A percentile compares a stretch with the other conserved stretches of the same genome.
phyloP scores from a whole-genome alignment of 192 early-diverging fungal species.

The Gamsiella multidivaricata region DNA sequence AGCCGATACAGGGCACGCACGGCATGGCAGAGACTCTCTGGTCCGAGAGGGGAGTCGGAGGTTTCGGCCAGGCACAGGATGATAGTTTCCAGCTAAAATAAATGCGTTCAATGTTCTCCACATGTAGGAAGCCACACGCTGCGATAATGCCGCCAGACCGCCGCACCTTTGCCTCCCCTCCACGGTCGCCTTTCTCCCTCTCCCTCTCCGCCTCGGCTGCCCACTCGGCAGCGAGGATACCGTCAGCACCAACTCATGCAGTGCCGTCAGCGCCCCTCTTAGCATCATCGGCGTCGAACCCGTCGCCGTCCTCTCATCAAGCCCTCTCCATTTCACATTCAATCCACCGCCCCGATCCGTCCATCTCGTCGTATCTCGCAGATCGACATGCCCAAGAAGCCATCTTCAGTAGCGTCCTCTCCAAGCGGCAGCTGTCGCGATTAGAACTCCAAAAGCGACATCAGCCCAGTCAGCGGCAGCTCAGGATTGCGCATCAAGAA shows the following conservation, averaged over 20 bases:
- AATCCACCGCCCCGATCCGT: not conserved
- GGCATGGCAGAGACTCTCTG: no score
- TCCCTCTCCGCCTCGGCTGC: not conserved
- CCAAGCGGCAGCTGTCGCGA: not conserved
- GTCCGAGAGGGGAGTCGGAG: no score
- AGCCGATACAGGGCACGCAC: no score
- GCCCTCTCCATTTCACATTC: not conserved
- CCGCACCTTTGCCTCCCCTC: constrained; percentile 21
- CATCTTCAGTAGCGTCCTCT: constrained; percentile 5
- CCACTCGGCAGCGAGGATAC: not conserved
- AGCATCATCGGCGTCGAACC: not conserved
- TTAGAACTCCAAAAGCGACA: constrained; percentile 7
- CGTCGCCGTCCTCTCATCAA: not conserved
- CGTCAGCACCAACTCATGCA: not conserved
- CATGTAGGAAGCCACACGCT: not conserved
- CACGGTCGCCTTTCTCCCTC: constrained; percentile 7
- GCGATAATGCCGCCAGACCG: constrained; percentile 38
- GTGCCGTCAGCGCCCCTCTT: not conserved
- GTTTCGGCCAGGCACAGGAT: no score
- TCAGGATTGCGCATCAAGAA: constrained; percentile 18
- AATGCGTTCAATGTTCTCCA: no score
- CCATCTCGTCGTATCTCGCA: constrained; percentile 3
- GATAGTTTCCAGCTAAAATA: no score
- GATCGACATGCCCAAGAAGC: not conserved
- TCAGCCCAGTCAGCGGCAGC: constrained; percentile 1